phyloP scores from a whole-genome alignment of 108 stramenopile genomes.

The Nannochloropsis salina region DNA sequence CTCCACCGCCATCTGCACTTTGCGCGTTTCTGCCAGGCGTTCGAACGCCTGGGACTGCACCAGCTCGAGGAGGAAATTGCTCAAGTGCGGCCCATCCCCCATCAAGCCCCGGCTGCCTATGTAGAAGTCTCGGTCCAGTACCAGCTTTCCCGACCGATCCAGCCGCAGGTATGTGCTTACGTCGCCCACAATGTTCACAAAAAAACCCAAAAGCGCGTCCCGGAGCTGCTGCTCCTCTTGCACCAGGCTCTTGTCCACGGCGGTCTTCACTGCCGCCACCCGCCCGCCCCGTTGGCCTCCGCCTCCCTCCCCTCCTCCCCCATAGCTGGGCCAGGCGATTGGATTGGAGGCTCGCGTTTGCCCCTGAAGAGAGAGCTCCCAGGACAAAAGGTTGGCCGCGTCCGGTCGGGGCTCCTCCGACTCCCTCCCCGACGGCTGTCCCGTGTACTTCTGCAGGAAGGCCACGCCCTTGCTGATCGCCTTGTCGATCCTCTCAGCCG shows the following conservation, averaged over 20 bases:
- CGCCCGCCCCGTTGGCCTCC: not conserved
- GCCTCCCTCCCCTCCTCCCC: not conserved
- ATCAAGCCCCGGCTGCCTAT: not conserved
- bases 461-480: not conserved
- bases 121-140: not conserved
- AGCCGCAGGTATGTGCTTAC: not conserved
- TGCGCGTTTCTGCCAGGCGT: not conserved
- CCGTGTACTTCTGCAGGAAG: not conserved
- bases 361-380: not conserved
- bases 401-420: not conserved
- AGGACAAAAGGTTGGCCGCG: not conserved
- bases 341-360: not conserved
- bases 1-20: not conserved
- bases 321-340: not conserved
- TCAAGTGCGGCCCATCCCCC: not conserved
- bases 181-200: constrained; percentile 26
- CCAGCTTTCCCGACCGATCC: not conserved
- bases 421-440: not conserved
- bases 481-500: not conserved
- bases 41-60: not conserved
- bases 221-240: not conserved
- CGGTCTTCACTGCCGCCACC: not conserved
- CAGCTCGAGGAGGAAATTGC: not conserved
- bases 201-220: constrained; percentile 28
- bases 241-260: not conserved